Evolutionary conservation across 1,284 basidiomycete species (phyloP).

Genomic region (Ustilago lituana): DNA sequence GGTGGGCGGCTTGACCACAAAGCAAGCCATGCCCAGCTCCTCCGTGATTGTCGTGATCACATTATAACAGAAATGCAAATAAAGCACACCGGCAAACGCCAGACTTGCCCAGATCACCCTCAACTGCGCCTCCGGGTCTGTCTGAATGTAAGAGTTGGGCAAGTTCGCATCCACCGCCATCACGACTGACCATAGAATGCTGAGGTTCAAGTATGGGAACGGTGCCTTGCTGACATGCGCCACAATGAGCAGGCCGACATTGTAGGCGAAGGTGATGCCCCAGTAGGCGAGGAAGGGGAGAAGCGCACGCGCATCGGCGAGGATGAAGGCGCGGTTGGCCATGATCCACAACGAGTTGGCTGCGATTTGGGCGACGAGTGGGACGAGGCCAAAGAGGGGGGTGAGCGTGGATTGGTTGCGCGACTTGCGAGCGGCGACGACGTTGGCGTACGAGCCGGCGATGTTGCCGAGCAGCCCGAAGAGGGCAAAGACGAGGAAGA

Average conservation of each 20-base stretch:
- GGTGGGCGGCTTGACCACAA: conserved; percentile 43
- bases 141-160: conserved; percentile 75
- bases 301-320: conserved; percentile 70
- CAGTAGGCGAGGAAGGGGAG: conserved; percentile 88
- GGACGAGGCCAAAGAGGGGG: conserved; percentile 80
- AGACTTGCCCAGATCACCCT: conserved; percentile 78
- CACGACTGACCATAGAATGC: conserved; percentile 83
- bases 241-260: conserved; percentile 89
- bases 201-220: conserved; percentile 87
- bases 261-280: conserved; percentile 80
- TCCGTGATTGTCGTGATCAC: conserved; percentile 62
- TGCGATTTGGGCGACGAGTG: conserved; percentile 77
- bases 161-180: conserved; percentile 77
- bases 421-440: conserved; percentile 37
- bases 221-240: conserved; percentile 86
- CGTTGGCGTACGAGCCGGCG: conserved; percentile 70
- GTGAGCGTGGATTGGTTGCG: conserved; percentile 66
- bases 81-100: conserved; percentile 75
- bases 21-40: conserved; percentile 55
- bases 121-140: conserved; percentile 73
- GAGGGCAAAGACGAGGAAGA: conserved; percentile 84
- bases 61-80: conserved; percentile 75
- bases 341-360: conserved; percentile 82
- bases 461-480: conserved; percentile 85
- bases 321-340: conserved; percentile 65